These are phyloP conservation scores for Hypoxylon cercidicola DNA, from an alignment of 495 filamentous ascomycete species.

Conservation along the genomic window DNA sequence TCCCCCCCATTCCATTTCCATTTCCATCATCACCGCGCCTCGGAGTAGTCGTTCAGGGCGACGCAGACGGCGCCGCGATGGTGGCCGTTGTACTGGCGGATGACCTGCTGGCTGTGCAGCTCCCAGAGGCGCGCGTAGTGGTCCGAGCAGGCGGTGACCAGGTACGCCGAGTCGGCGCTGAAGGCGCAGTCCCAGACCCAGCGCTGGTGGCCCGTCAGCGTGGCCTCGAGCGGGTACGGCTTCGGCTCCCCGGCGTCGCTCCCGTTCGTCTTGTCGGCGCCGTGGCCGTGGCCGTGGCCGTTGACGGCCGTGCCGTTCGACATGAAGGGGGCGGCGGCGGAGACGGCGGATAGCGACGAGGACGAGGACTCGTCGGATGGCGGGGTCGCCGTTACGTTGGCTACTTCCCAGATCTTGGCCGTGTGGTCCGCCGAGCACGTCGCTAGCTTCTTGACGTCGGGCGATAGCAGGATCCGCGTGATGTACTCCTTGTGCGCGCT, in stretches of 20 bases:
- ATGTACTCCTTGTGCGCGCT: slow-evolving; percentile 93
- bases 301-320: background rate
- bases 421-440: slow-evolving; percentile 98
- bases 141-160: slow-evolving; percentile 97
- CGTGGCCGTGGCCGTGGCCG: slow-evolving; percentile 28
- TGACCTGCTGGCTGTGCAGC: slow-evolving; percentile 82
- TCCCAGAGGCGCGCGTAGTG: slow-evolving; percentile 99
- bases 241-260: slow-evolving; percentile 46
- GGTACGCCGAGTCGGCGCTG: slow-evolving; percentile 93
- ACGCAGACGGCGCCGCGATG: slow-evolving; percentile 96
- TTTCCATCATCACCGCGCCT: slow-evolving; percentile 62
- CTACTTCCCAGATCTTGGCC: slow-evolving; percentile 95
- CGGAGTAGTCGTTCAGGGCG: slow-evolving; percentile 95
- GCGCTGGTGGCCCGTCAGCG: slow-evolving; percentile 90
- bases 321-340: slow-evolving; percentile 3
- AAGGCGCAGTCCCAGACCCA: slow-evolving; percentile 99
- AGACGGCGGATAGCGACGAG: slow-evolving; percentile 23
- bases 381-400: slow-evolving; percentile 62
- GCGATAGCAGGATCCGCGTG: slow-evolving; percentile 93
- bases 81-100: slow-evolving; percentile 97
- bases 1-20: no score
- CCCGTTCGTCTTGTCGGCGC: slow-evolving; percentile 15
- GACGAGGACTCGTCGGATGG: slow-evolving; percentile 51
- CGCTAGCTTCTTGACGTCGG: slow-evolving; percentile 95
- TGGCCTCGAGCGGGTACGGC: slow-evolving; percentile 85